Evolutionary conservation across 2,329 filamentous ascomycete species (phyloP).

Genomic region (Lizonia empirigonia): DNA sequence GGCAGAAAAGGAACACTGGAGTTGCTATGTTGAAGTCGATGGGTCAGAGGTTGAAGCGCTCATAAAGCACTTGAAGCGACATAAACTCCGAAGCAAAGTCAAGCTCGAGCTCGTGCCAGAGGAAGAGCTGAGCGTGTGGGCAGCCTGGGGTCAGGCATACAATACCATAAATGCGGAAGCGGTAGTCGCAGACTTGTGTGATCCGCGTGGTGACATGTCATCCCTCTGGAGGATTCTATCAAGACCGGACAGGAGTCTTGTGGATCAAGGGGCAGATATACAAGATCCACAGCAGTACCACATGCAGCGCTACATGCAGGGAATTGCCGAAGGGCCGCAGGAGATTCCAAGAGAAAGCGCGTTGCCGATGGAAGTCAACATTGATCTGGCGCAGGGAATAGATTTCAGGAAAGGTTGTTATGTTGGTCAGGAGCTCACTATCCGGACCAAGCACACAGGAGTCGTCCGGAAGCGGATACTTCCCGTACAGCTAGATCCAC

Average conservation of each 20-base stretch:
- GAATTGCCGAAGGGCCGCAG: conserved; percentile 81
- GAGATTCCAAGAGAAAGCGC: conserved; percentile 76
- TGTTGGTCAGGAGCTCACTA: conserved; percentile 93
- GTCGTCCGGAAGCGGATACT: conserved; percentile 90
- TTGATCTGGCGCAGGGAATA: conserved; percentile 83
- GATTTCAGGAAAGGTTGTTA: conserved; percentile 98
- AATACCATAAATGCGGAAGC: conserved; percentile 10
- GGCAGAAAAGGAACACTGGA: conserved; percentile 47
- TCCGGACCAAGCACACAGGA: conserved; percentile 91
- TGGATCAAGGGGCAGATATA: conserved; percentile 9
- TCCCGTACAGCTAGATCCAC: conserved; percentile 73
- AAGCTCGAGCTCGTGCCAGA: conserved; percentile 63
- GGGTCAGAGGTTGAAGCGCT: conserved; percentile 66
- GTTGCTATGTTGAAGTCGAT: conserved; percentile 85
- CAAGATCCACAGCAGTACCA: conserved; percentile 63
- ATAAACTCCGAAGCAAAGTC: conserved; percentile 84
- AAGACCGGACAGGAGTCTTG: conserved; percentile 4
- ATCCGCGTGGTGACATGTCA: conserved; percentile 28
- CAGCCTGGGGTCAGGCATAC: conserved; percentile 65
- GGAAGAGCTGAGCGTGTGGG: conserved; percentile 72
- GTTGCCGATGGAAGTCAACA: conserved; percentile 85
- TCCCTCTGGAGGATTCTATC: conserved; percentile 15
- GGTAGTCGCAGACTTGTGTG: conserved; percentile 22
- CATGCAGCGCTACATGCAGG: conserved; percentile 76
- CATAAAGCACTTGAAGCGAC: conserved; percentile 76